These are phyloP conservation scores for Tetrahymena thermophila DNA, from an alignment of 73 alveolate species.

Conservation along the genomic window DNA sequence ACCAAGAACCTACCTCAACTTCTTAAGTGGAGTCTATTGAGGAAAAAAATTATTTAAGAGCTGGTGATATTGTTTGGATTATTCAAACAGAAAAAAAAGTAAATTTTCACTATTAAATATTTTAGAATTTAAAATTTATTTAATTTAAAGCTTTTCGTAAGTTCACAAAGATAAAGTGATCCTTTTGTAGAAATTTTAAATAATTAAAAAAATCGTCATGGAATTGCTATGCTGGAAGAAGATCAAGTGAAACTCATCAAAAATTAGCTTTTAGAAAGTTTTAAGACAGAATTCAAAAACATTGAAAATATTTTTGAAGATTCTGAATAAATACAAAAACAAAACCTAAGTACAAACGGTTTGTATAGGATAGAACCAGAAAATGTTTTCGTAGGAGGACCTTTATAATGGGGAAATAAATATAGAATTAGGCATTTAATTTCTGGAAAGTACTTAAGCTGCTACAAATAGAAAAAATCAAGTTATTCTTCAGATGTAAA, in stretches of 20 bases:
- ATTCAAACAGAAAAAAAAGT: not conserved
- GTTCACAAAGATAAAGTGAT: not conserved
- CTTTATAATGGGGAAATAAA: conserved; percentile 24
- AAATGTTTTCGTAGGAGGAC: conserved; percentile 22
- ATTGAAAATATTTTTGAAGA: not conserved
- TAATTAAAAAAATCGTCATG: not conserved
- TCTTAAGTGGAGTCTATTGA: not conserved
- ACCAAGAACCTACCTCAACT: not conserved
- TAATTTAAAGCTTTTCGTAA: not conserved
- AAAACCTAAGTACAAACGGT: conserved; percentile 23
- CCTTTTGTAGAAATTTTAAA: not conserved
- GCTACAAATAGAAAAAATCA: not conserved
- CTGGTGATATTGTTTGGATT: not conserved
- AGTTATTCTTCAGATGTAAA: not conserved
- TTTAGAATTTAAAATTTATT: not conserved
- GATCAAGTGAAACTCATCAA: not conserved
- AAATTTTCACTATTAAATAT: not conserved
- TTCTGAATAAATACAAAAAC: not conserved
- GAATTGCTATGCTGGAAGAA: not conserved
- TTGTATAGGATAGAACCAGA: conserved; percentile 27
- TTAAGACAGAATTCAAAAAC: not conserved
- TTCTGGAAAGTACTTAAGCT: conserved; percentile 19
- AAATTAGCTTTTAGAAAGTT: not conserved
- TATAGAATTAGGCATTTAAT: conserved; percentile 27
- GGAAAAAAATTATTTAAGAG: not conserved